These are phyloP conservation scores for Sclerotiophoma versabilis DNA, from an alignment of 2,329 filamentous ascomycete species.

Conservation along the genomic window DNA sequence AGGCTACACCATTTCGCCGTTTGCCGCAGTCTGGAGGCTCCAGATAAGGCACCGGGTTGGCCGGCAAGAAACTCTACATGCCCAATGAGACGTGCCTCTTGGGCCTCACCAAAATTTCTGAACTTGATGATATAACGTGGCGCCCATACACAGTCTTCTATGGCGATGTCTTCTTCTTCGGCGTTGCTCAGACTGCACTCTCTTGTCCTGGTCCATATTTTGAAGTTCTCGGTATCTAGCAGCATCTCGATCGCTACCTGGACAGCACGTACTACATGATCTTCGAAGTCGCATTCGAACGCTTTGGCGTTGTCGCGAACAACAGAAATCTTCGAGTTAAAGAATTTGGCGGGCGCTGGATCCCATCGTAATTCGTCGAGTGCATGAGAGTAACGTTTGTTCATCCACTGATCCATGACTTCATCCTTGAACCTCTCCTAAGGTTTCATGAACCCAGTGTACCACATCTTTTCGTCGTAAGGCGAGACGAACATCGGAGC, in stretches of 20 bases:
- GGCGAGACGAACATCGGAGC: constrained; percentile 1
- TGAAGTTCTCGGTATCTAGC: background rate
- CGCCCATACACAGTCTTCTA: constrained; percentile 10
- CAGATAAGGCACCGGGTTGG: constrained; percentile 18
- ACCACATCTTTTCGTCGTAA: constrained; percentile 20
- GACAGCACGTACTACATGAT: constrained; percentile 16
- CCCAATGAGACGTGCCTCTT: constrained; percentile 19
- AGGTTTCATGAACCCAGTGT: constrained; percentile 22
- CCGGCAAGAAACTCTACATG: constrained; percentile 32
- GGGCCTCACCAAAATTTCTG: background rate
- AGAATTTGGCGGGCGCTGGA: background rate
- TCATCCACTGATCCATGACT: constrained; percentile 7
- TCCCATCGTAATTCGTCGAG: constrained; percentile 11
- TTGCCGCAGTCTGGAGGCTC: constrained; percentile 10
- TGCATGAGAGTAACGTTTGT: background rate
- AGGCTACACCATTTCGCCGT: constrained; percentile 26
- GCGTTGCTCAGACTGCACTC: constrained; percentile 8
- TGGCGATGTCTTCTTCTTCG: constrained; percentile 7
- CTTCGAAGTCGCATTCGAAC: constrained; percentile 15
- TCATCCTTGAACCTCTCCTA: constrained; percentile 18
- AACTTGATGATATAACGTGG: constrained; percentile 22
- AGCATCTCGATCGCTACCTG: constrained; percentile 9
- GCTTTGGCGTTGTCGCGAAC: background rate
- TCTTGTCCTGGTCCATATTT: background rate
- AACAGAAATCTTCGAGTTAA: background rate